These are phyloP conservation scores for Chamaenerion angustifolium DNA, from an alignment of 345 rosid species.

Conservation along the genomic window DNA sequence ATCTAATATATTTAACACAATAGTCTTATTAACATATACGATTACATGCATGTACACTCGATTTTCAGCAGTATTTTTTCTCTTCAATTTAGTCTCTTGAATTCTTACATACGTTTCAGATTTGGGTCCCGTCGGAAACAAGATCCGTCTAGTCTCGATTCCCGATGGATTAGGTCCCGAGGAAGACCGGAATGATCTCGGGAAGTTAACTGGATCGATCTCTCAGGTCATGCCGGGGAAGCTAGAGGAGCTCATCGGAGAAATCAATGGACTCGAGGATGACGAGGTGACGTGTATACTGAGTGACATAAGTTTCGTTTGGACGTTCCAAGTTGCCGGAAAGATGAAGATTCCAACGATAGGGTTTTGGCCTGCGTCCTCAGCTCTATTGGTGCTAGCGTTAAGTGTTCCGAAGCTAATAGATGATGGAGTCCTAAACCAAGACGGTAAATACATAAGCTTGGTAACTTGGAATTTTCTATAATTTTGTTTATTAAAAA, in stretches of 20 bases:
- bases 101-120: not conserved
- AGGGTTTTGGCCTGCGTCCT: conserved; percentile 8
- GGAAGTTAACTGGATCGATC: not conserved
- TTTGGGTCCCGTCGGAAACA: not conserved
- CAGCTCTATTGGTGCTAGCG: conserved; percentile 1
- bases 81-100: too few relatives aligned
- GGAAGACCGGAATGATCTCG: conserved; percentile 10
- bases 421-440: too few relatives aligned
- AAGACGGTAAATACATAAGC: too few relatives aligned
- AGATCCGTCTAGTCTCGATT: conserved; percentile 5
- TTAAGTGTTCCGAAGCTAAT: conserved; percentile 6
- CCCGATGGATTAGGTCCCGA: conserved; percentile 5
- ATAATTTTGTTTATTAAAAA: too few relatives aligned
- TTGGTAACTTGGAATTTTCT: too few relatives aligned
- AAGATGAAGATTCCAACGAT: conserved; percentile 7
- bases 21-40: too few relatives aligned
- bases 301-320: conserved; percentile 5
- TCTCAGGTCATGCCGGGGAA: conserved; percentile 6
- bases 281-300: conserved; percentile 4
- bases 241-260: conserved; percentile 5
- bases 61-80: too few relatives aligned
- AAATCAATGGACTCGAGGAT: conserved; percentile 1
- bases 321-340: conserved; percentile 5
- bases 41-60: too few relatives aligned
- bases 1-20: too few relatives aligned